These are phyloP conservation scores for Umbellularia californica DNA, from an alignment of 164 flowering plant species.

Conservation along the genomic window DNA sequence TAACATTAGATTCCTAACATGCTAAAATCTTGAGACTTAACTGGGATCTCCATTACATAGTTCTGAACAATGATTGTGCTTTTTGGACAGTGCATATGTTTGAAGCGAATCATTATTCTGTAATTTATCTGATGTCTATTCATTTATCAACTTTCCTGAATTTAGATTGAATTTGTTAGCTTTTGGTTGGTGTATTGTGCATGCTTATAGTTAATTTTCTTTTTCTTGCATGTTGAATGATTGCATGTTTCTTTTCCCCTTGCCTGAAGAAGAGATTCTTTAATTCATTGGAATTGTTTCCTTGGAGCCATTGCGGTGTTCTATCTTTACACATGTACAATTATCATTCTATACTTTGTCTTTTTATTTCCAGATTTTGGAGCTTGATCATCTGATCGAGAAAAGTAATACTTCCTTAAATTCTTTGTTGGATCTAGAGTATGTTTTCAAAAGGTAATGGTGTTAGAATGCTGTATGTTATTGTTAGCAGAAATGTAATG, in stretches of 20 bases:
- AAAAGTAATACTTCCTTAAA: slow-evolving; percentile 35
- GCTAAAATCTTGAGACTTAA: background rate
- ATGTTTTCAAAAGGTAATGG: slow-evolving; percentile 41
- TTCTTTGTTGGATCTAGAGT: slow-evolving; percentile 55
- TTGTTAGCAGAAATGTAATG: no score
- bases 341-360: background rate
- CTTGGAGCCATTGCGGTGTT: background rate
- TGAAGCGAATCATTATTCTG: no score
- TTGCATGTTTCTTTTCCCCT: background rate
- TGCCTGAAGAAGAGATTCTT: background rate
- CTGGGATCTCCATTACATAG: background rate
- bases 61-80: background rate
- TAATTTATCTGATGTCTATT: no score
- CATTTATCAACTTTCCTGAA: background rate
- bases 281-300: background rate
- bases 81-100: background rate
- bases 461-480: background rate
- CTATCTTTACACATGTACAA: background rate
- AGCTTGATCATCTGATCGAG: slow-evolving; percentile 54
- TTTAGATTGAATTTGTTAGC: background rate
- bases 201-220: background rate
- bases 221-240: background rate
- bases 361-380: slow-evolving; percentile 38
- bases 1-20: background rate
- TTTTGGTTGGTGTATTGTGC: background rate